Percentiles rank a stretch among this genome's conserved stretches.
phyloP scores from a whole-genome alignment of 805 yeast genomes.

The Hanseniaspora mollemarum region DNA sequence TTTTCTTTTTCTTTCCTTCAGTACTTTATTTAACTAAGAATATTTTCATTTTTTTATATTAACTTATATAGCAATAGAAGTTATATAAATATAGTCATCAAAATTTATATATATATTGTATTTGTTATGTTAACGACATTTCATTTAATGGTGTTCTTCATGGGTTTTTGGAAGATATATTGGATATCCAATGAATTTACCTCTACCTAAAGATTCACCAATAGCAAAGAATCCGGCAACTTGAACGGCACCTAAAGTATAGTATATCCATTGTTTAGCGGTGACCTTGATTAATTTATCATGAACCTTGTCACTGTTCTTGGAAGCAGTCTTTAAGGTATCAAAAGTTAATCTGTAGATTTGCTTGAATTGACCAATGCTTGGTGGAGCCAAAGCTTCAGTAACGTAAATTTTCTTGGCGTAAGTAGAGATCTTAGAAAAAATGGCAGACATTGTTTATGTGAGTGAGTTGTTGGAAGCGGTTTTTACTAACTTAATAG shows the following conservation, averaged over 20 bases:
- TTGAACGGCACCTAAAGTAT: slow-evolving; percentile 69
- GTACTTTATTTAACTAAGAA: neutral
- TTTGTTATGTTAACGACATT: neutral
- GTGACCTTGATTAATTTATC: slow-evolving; percentile 38
- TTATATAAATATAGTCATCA: slow-evolving; percentile 16
- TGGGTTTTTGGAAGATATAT: slow-evolving; percentile 30
- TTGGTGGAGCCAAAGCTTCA: slow-evolving; percentile 91
- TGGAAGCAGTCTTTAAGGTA: slow-evolving; percentile 31
- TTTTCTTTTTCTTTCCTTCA: too few relatives aligned
- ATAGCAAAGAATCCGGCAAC: slow-evolving; percentile 81
- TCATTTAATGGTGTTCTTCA: slow-evolving; percentile 18
- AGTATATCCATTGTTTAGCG: slow-evolving; percentile 50
- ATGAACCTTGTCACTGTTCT: slow-evolving; percentile 34
- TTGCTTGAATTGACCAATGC: slow-evolving; percentile 59
- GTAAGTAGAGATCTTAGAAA: slow-evolving; percentile 26
- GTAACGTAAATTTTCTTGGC: slow-evolving; percentile 62
- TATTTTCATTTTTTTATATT: neutral
- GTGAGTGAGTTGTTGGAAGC: neutral
- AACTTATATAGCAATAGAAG: slow-evolving; percentile 18
- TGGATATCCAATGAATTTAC: slow-evolving; percentile 76
- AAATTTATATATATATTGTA: neutral
- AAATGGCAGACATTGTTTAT: slow-evolving; percentile 18
- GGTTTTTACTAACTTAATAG: too few relatives aligned
- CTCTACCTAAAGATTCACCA: slow-evolving; percentile 95
- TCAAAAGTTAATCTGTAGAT: slow-evolving; percentile 40